phyloP scores from a whole-genome alignment of 1,284 basidiomycete genomes.

The Mycosarcoma mackinlayi region DNA sequence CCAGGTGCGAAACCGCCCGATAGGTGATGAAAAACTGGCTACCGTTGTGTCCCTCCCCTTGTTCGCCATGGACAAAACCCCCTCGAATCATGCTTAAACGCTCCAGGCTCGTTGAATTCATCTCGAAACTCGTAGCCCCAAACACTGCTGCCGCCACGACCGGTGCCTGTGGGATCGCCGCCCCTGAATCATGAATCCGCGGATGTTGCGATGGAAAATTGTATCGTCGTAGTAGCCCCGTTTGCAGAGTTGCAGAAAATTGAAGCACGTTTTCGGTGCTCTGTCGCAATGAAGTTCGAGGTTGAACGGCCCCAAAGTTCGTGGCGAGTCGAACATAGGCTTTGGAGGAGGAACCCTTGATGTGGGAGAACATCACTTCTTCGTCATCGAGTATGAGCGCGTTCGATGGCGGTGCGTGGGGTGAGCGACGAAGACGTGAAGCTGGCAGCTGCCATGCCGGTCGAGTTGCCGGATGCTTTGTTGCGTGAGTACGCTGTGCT shows the following conservation, averaged over 20 bases:
- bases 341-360: constrained; percentile 64
- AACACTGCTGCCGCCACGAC: constrained; percentile 88
- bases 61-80: constrained; percentile 66
- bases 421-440: constrained; percentile 91
- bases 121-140: constrained; percentile 97
- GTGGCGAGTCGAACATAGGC: constrained; percentile 79
- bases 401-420: constrained; percentile 79
- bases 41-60: constrained; percentile 61
- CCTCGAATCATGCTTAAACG: constrained; percentile 54
- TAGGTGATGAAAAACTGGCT: constrained; percentile 64
- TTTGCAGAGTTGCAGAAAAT: constrained; percentile 78
- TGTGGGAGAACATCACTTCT: constrained; percentile 81
- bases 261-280: constrained; percentile 95
- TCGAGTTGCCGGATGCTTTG: constrained; percentile 83
- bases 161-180: constrained; percentile 95
- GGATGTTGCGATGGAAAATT: constrained; percentile 89
- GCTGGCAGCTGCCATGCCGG: constrained; percentile 88
- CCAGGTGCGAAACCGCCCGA: constrained; percentile 75
- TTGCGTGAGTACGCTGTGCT: constrained; percentile 30
- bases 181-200: constrained; percentile 99
- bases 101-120: constrained; percentile 75
- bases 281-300: constrained; percentile 89
- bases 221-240: constrained; percentile 89
- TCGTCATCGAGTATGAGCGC: constrained; percentile 90
- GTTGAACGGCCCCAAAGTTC: constrained; percentile 87